Evolutionary conservation across 768 basidiomycete genomes (phyloP), one percentile per base, ranked within the genome.

Genomic region (Pleurotus tuber-regium): DNA sequence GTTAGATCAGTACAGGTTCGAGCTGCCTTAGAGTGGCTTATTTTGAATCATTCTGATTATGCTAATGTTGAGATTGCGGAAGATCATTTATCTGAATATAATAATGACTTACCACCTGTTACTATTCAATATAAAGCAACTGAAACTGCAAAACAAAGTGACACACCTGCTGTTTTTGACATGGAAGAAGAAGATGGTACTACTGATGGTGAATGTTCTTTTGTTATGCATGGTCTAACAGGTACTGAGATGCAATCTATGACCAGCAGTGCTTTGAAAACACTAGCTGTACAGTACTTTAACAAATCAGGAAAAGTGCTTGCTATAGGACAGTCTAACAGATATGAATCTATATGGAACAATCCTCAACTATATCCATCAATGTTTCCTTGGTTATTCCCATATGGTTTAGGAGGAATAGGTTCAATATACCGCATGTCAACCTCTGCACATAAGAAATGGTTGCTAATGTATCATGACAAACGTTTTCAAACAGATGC

Each of bases 331-430:
- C 60, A 62, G 36, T 36, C 25, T 1, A 19, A 35, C 1, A 14
- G 52, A 1, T 57, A 61, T 4, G 54, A 65, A 35, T 60, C 61
- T 23, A 50, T 61, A 1, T 61, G 50, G 26, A 46, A 60, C 14
- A 71, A 71, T 52, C 58, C 63, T 5, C 35, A 55, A 9, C 43
- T 68, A 14, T 70, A 64, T 55, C 66, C 66, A 1, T 54, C 54
- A 29, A 69, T 67, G 60, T 62, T 69, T 55, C 69, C 65, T 1
- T 69, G 67, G 66, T 44, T 76, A 1, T 76, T 70, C 62, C 73
- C 69, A 4, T 75, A 73, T 61, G 72, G 74, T 0, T 24, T 58
- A 18, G 69, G 69, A 11, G 59, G 64, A 2, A 58, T 68, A 18
- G 66, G 66, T 14, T 25, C 49, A 6, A 14, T 50, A 10, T 16